phyloP scores from a whole-genome alignment of 768 basidiomycete species.

The Calocybe gangraenosa region DNA sequence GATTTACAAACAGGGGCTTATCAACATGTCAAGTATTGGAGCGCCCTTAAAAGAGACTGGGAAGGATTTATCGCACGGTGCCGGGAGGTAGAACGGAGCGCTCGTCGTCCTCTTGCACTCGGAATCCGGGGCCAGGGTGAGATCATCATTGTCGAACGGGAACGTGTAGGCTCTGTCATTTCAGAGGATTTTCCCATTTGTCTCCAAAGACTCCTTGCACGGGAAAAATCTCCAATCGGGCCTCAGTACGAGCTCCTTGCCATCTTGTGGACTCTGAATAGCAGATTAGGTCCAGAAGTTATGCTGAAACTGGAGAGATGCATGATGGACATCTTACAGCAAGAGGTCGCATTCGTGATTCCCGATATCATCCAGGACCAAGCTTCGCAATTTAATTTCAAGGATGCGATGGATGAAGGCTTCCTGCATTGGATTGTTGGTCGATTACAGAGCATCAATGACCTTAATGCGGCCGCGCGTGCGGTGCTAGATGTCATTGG shows the following conservation, averaged over 20 bases:
- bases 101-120: slow-evolving; percentile 74
- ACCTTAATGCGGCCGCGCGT: slow-evolving; percentile 53
- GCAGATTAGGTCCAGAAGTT: slow-evolving; percentile 53
- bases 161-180: slow-evolving; percentile 63
- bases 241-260: slow-evolving; percentile 54
- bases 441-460: slow-evolving; percentile 50
- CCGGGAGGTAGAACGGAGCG: slow-evolving; percentile 83
- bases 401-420: slow-evolving; percentile 55
- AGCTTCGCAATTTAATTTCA: slow-evolving; percentile 47
- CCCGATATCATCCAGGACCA: slow-evolving; percentile 72
- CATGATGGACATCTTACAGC: slow-evolving; percentile 61
- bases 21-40: slow-evolving; percentile 78
- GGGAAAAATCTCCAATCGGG: slow-evolving; percentile 38
- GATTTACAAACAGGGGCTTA: slow-evolving; percentile 78
- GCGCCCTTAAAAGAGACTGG: slow-evolving; percentile 88
- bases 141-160: slow-evolving; percentile 69
- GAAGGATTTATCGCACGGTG: slow-evolving; percentile 92
- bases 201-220: slow-evolving; percentile 46
- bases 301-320: slow-evolving; percentile 55
- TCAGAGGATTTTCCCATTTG: slow-evolving; percentile 65
- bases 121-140: slow-evolving; percentile 42
- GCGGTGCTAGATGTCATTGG: slow-evolving; percentile 67
- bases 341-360: slow-evolving; percentile 76
- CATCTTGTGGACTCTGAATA: slow-evolving; percentile 59
- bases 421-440: slow-evolving; percentile 57